Base-by-base conservation (phyloP, 164 flowering plant species). In the Umbellularia californica region DNA sequence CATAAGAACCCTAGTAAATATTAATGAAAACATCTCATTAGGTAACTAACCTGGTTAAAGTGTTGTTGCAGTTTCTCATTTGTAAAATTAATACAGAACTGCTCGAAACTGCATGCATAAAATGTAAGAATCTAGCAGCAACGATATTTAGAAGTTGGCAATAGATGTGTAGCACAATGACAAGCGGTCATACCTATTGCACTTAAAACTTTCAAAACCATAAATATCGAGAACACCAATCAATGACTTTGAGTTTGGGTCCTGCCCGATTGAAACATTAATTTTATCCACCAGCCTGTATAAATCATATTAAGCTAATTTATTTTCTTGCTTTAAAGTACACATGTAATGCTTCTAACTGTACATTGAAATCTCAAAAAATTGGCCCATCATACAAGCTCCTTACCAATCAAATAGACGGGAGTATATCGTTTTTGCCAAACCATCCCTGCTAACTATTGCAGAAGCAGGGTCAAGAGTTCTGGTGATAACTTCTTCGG, bases 141-240 rank as follows among this genome's bases (percentile, higher is more conserved):
- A 66, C 9, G 17, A 65, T 71, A n/a, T 20, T 22, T 60, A 1
- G 33, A 23, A 20, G 25, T 23, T 33, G 20, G 23, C 30, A 23
- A 52, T 10, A 28, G 10, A 74, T 70, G 27, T 5, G 63, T 25
- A 62, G 77, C 47, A 19, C 50, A 65, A 30, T 17, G 35, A 64
- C 14, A 14, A 70, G 60, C 35, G 10, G 24, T 2, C 77, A 79
- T 80, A 92, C 99, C 99, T 95, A 79, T 96, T 96, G 80, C 79
- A 81, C 85, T 96, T 94, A 76, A 96, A 94, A 80, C 99, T 96
- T 79, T 96, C 99, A 85, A 94, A 94, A 24, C 99, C 98, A 80
- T 96, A 96, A 68, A 96, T 94, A 87, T 96, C 99, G 84, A 96
- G 98, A 77, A 96, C 99, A 77, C 99, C 99, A 78, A 96, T 96